Base-by-base conservation (phyloP, 148 eudicot species). In the Rhododendron molle region DNA sequence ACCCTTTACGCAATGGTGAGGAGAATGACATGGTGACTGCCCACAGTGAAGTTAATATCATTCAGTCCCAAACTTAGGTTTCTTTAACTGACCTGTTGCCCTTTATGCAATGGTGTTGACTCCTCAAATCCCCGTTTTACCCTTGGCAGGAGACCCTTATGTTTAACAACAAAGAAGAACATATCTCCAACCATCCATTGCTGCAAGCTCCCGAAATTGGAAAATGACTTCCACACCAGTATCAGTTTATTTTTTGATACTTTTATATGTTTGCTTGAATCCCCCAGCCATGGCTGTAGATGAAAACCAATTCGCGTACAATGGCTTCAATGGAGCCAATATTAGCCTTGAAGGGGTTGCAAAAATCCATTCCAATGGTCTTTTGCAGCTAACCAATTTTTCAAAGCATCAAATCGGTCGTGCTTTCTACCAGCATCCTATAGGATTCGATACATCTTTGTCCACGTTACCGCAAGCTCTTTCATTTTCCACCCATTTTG, bases 371-470 rank as follows among this genome's bases (percentile, higher is more conserved):
- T 23, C 76, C 12, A 82, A 83, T 78, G 89, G 89, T 46, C 87
- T 88, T 13, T 26, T 85, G 52, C 89, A 78, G 83, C 74, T 88
- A 49, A 88, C 89, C 43, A 88, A 83, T 83, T 43, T 47, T 43
- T 49, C 89, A 1, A 21, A 10, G 69, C 67, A 85, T 5, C 26
- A 80, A 83, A 56, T 60, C 20, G 87, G 87, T 43, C 87, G 83
- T 85, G 89, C 79, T 49, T 85, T 88, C 67, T 78, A 82, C 54
- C 87, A 69, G 30, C 58, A 40, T 43, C 85, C 87, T 56, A 10
- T 88, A 5, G 78, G 34, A 46, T 78, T 78, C 16, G 7, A 78
- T 46, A 46, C 7, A 14, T 44, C 36, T 11, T 78, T 56, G 12
- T 65, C 76, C 76, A 9, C 13, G 23, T 62, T 38, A 38, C 47